phyloP scores from a whole-genome alignment of 1,284 basidiomycete genomes.

The Apiotrichum montevideense region DNA sequence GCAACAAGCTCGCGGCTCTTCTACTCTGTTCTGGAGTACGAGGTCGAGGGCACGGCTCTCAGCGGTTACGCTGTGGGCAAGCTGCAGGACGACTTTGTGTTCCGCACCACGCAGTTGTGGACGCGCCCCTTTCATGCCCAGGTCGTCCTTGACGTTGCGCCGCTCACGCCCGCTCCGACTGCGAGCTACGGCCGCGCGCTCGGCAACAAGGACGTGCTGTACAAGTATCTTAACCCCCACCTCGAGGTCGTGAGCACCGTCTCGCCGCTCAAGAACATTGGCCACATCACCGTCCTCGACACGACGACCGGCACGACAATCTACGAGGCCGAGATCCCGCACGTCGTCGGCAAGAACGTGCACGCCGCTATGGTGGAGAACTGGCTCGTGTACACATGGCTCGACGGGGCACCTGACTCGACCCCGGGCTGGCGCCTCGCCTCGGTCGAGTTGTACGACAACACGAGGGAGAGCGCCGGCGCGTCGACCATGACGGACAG shows the following conservation, averaged over 20 bases:
- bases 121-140: conserved; percentile 57
- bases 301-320: conserved; percentile 67
- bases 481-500: conserved; percentile 59
- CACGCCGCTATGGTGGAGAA: conserved; percentile 74
- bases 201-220: conserved; percentile 79
- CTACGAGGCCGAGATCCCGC: conserved; percentile 54
- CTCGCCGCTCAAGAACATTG: conserved; percentile 29
- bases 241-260: conserved; percentile 62
- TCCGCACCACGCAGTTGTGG: conserved; percentile 50
- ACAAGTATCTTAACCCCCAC: conserved; percentile 90
- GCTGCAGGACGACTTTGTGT: conserved; percentile 5
- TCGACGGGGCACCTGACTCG: conserved; percentile 18
- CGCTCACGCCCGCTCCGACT: conserved; percentile 51
- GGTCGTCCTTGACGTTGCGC: conserved; percentile 41
- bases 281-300: conserved; percentile 71
- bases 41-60: conserved; percentile 15
- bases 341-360: conserved; percentile 48
- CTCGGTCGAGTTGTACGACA: conserved; percentile 82
- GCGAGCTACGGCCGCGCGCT: conserved; percentile 77
- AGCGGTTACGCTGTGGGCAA: conserved; percentile 11
- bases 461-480: conserved; percentile 63
- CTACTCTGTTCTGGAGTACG: conserved; percentile 22
- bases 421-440: conserved; percentile 65
- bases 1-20: conserved; percentile 21
- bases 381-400: conserved; percentile 80